Conservation (phyloP, 352 stramenopile species). For the Globisporangium cystogenes region DNA sequence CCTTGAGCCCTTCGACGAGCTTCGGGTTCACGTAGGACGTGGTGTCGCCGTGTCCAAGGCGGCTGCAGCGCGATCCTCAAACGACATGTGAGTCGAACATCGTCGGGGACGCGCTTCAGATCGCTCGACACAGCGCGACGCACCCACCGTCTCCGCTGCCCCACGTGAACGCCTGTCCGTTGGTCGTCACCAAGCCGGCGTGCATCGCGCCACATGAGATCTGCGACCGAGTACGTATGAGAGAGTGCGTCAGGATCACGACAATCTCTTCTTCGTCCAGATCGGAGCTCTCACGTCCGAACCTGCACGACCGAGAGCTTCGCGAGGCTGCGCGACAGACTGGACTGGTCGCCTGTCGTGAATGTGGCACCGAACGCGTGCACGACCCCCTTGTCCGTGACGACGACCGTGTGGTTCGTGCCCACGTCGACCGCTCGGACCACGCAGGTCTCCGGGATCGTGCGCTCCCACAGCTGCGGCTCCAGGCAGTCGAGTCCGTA, state of each 20-base stretch:
- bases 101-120: background rate
- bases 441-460: conserved; percentile 48
- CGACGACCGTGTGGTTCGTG: conserved; percentile 67
- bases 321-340: conserved; percentile 38
- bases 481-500: conserved; percentile 58
- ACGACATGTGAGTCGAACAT: background rate
- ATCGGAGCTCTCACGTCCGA: background rate
- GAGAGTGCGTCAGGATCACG: background rate
- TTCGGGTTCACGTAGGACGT: conserved; percentile 70
- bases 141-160: conserved; percentile 82
- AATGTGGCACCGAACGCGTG: conserved; percentile 68
- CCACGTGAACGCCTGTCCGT: conserved; percentile 76
- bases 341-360: conserved; percentile 53
- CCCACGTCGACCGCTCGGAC: conserved; percentile 51
- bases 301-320: conserved; percentile 65
- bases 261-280: too few species aligned
- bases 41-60: conserved; percentile 67
- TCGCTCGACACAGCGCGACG: background rate
- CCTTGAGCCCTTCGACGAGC: conserved; percentile 60
- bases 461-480: conserved; percentile 63
- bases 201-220: conserved; percentile 79
- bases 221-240: conserved; percentile 17
- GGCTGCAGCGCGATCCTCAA: conserved; percentile 18
- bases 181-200: conserved; percentile 63
- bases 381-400: conserved; percentile 45